Evolutionary conservation across 495 filamentous ascomycete genomes (phyloP).

Genomic region (Trichocladium antarcticum): DNA sequence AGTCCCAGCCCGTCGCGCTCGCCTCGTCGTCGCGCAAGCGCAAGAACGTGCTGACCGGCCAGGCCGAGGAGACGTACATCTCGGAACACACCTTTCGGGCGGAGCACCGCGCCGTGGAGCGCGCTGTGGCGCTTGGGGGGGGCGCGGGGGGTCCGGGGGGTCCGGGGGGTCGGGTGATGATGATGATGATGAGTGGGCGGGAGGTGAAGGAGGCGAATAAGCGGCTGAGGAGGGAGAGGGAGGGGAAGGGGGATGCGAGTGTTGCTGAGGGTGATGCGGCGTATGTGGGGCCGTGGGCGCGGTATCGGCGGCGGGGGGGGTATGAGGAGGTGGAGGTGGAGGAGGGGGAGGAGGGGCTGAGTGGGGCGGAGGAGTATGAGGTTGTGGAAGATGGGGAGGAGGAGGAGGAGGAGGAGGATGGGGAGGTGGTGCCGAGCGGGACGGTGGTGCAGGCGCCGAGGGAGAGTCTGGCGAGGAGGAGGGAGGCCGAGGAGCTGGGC

Average conservation of each 20-base stretch:
- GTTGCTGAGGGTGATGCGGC: conserved; percentile 75
- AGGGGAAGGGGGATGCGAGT: conserved; percentile 71
- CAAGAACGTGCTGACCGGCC: conserved; percentile 84
- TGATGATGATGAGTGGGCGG: conserved; percentile 26
- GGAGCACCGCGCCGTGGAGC: conserved; percentile 66
- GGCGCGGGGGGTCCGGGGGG: no score
- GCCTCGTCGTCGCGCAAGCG: conserved; percentile 43
- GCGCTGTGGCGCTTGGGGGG: no score
- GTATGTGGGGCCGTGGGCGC: conserved; percentile 91
- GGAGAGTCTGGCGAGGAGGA: conserved; percentile 47
- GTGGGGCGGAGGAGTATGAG: conserved; percentile 65
- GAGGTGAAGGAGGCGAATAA: conserved; percentile 57
- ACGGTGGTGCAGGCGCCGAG: conserved; percentile 40
- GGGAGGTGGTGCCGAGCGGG: conserved; percentile 45
- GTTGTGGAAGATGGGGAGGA: conserved; percentile 45
- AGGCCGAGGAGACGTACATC: conserved; percentile 76
- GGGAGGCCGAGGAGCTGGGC: conserved; percentile 46
- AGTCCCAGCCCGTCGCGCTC: conserved; percentile 23
- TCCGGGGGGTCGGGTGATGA: conserved; percentile 30
- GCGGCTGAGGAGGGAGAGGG: conserved; percentile 55
- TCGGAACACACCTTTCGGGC: conserved; percentile 79
- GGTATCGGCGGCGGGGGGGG: conserved; percentile 49
- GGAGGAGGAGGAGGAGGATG: conserved; percentile 44
- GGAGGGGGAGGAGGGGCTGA: conserved; percentile 51
- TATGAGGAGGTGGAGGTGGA: conserved; percentile 50